Base-by-base conservation (phyloP, 2,329 filamentous ascomycete species). In the Colletotrichum filicis region DNA sequence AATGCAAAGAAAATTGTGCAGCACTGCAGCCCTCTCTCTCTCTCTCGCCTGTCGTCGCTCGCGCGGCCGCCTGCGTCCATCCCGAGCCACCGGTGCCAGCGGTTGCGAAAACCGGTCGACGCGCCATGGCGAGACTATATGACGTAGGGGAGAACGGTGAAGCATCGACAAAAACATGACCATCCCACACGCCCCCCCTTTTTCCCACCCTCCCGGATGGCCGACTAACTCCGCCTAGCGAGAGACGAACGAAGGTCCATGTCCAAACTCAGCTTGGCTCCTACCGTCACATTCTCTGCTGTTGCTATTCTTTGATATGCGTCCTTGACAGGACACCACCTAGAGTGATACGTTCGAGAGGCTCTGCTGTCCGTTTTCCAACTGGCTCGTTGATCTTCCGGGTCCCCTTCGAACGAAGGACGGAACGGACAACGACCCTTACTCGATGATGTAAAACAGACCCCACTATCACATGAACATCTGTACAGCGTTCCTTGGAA, bases 81-180 rank as follows among this genome's bases (percentile, higher is more conserved):
- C 66, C 66, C 69, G 66, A 65, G 59, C 60, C 70, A 56, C 66
- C 70, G 70, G 70, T 63, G 69, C 69, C 69, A 24, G 66, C 59
- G 66, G 65, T 52, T 56, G 22, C 65, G 22, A 61, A 42, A 35
- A 58, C 57, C 30, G 57, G 61, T 49, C 65, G 19, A 42, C 61
- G 16, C 19, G 37, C 37, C 37, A 42, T 42, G 37, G 37, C 37
- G 28, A 37, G 28, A 24, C 53, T 14, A 49, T 42, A 73, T 73
- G 70, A 73, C 70, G 70, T 68, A 73, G 30, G 16, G 30, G 14
- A 4, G 14, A 6, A 42, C 62, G 28, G 59, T 22, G 12, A 4
- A 30, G 24, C 14, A 28, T 28, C 35, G 49, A 49, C 37, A 19
- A 19, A 42, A 42, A 19, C 37, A 42, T 53, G 60, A 7, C 46